Evolutionary conservation across 495 filamentous ascomycete genomes (phyloP).

Genomic region (Elasticomyces elasticus): DNA sequence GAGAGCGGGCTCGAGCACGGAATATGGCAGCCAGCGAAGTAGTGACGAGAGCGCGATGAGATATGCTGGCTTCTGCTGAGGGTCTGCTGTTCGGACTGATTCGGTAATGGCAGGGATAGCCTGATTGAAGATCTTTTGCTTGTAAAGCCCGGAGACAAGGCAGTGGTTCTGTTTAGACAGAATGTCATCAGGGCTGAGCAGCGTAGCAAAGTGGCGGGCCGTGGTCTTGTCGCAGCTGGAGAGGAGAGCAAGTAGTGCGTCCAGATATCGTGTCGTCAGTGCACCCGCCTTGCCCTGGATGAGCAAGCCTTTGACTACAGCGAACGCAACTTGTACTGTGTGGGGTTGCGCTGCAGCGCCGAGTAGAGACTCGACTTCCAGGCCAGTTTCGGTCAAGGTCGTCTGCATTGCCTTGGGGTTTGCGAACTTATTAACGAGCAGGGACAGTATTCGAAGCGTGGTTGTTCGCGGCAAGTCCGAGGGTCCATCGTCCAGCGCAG

Average conservation of each 20-base stretch:
- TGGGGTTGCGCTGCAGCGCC: not conserved
- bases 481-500: not conserved
- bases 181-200: conserved; percentile 56
- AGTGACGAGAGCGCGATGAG: conserved; percentile 58
- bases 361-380: conserved; percentile 23
- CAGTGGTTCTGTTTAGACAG: conserved; percentile 55
- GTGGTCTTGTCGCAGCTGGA: conserved; percentile 34
- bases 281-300: conserved; percentile 30
- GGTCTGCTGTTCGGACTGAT: conserved; percentile 43
- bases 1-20: conserved; percentile 51
- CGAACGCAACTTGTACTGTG: conserved; percentile 31
- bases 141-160: conserved; percentile 51
- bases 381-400: conserved; percentile 24
- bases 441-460: conserved; percentile 46
- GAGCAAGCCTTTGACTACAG: conserved; percentile 33
- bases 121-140: conserved; percentile 56
- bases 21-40: conserved; percentile 49
- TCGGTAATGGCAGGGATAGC: conserved; percentile 49
- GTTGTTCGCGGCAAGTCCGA: not conserved
- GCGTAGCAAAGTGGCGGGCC: conserved; percentile 49
- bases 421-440: conserved; percentile 59
- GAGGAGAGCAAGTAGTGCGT: conserved; percentile 47
- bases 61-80: conserved; percentile 47
- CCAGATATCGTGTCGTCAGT: conserved; percentile 38
- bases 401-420: conserved; percentile 37